Base-by-base conservation (phyloP, 1,284 basidiomycete genomes). In the Pulveroboletus sp. region DNA sequence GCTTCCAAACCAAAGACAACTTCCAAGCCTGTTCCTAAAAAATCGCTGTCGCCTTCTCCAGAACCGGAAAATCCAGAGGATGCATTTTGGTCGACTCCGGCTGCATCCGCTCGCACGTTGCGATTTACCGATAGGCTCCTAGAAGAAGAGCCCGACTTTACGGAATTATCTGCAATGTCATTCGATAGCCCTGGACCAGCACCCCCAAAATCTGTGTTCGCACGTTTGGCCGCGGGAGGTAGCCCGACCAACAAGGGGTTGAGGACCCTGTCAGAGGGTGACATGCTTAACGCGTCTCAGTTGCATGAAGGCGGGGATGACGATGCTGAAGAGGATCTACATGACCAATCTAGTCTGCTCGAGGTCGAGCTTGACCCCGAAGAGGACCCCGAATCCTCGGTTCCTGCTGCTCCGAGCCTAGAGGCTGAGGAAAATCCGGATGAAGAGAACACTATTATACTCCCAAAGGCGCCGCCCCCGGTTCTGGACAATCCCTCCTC, bases 121-220 rank as follows among this genome's bases (percentile, higher is more conserved):
- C 80, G 78, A 46, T 87, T 89, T 60, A 79, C 78, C 1, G 82
- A 85, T 44, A 83, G 83, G 54, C 75, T 85, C 11, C 72, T 87
- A 61, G 80, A 87, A 58, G 87, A 89, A 62, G 74, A 82, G n/a
- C 77, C 83, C 2, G 82, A 87, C 63, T 71, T 87, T 49, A 60
- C 57, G 2, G 78, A 86, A 59, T 63, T 83, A n/a, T 80, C 81
- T 14, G 73, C 77, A 5, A 63, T 74, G 33, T 82, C 83, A 2
- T 82, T 86, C 48, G 74, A 77, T 5, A 83, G 77, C 46, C 85
- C 84, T 0, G 62, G 73, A 11, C 69, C 71, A 33, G 69, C 63
- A 7, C 71, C 71, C 55, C 67, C 71, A 18, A 67, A 60, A 40
- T 72, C 69, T 7, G 68, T 71, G 17, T 62, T 74, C 49, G 56